Evolutionary conservation across 164 flowering plant genomes (phyloP).

Genomic region (Nymphaea colorata): DNA sequence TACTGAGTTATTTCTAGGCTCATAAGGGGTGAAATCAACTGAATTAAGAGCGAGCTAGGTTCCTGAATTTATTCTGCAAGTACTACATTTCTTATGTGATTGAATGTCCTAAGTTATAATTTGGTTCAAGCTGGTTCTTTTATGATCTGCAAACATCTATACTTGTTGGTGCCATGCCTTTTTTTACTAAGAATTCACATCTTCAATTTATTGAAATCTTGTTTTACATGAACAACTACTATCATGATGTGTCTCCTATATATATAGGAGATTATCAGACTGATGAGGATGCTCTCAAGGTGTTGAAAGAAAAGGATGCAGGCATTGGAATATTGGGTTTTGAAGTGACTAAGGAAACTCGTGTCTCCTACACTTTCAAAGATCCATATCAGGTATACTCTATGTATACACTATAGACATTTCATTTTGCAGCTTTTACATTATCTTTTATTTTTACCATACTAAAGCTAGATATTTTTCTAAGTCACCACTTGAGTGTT

Average conservation of each 20-base stretch:
- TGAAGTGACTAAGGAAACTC: slow-evolving; percentile 63
- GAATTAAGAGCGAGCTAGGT: too few species aligned
- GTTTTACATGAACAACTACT: slow-evolving; percentile 36
- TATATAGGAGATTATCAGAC: slow-evolving; percentile 80
- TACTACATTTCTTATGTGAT: too few species aligned
- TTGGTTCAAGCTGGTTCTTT: too few species aligned
- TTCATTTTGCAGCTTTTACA: not conserved
- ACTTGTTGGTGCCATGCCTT: not conserved
- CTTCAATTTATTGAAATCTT: not conserved
- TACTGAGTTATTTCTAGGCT: not conserved
- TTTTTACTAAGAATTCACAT: not conserved
- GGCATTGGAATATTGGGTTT: slow-evolving; percentile 87
- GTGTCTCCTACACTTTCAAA: slow-evolving; percentile 64
- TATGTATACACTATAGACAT: slow-evolving; percentile 20
- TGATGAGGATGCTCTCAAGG: slow-evolving; percentile 49
- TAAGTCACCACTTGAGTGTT: not conserved
- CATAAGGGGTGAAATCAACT: too few species aligned
- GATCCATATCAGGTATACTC: slow-evolving; percentile 89
- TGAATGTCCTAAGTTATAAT: too few species aligned
- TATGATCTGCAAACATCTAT: too few species aligned
- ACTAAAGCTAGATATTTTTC: not conserved
- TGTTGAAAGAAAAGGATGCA: slow-evolving; percentile 42
- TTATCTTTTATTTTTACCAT: too few species aligned
- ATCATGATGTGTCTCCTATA: slow-evolving; percentile 66
- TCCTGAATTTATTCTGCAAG: too few species aligned